phyloP scores from a whole-genome alignment of 768 basidiomycete genomes.

The Podaxis carcinomalis region DNA sequence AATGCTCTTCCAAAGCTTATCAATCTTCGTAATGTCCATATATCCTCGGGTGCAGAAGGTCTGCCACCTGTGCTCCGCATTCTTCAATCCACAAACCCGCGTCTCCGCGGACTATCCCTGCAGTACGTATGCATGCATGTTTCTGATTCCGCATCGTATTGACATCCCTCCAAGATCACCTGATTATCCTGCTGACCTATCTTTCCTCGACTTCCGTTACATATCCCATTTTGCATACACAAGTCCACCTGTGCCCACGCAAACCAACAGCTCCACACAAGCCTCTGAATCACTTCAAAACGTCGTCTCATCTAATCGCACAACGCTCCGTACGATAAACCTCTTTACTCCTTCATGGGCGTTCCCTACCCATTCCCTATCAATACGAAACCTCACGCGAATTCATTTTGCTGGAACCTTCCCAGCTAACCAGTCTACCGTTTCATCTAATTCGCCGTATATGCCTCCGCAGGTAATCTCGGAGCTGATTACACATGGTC shows the following conservation, averaged over 20 bases:
- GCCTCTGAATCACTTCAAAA: constrained; percentile 32
- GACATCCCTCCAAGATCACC: constrained; percentile 29
- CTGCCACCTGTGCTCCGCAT: constrained; percentile 48
- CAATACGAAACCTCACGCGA: constrained; percentile 59
- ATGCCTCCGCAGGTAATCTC: constrained; percentile 43
- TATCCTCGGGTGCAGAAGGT: constrained; percentile 52
- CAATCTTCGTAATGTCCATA: constrained; percentile 57
- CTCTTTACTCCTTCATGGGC: constrained; percentile 53
- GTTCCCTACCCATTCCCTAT: constrained; percentile 50
- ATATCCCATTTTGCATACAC: constrained; percentile 57
- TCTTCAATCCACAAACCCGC: constrained; percentile 46
- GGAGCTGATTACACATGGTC: constrained; percentile 56
- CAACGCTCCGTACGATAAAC: constrained; percentile 47
- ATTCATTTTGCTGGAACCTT: constrained; percentile 60
- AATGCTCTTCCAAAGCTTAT: constrained; percentile 62
- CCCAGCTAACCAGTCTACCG: constrained; percentile 24
- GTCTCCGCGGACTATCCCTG: constrained; percentile 53
- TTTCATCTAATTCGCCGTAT: constrained; percentile 22
- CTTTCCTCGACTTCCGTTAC: constrained; percentile 46
- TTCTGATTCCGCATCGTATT: neutral
- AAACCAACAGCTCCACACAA: constrained; percentile 28
- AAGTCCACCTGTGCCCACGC: constrained; percentile 20
- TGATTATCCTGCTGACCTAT: constrained; percentile 40
- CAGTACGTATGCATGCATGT: constrained; percentile 29
- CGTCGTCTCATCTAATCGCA: constrained; percentile 51